Base-by-base conservation (phyloP, 2,329 filamentous ascomycete genomes). In the Cercospora sojina region DNA sequence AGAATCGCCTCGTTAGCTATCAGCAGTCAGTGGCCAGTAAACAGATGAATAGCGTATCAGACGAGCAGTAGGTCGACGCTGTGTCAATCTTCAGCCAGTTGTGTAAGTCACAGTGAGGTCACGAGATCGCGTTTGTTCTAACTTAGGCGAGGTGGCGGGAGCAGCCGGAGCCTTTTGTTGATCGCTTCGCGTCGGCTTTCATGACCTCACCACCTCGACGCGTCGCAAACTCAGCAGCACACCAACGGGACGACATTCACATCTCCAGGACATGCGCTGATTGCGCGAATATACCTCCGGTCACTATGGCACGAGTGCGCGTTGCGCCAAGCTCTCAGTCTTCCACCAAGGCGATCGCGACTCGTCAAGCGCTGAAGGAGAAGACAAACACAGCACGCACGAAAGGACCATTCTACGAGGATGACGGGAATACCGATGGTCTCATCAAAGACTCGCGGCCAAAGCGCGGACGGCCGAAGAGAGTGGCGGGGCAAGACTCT, bases 351-450 rank as follows among this genome's bases (percentile, higher is more conserved):
- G 38, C 59, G 23, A 58, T 71, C 31, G 47, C 66, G 18, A 63
- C 62, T 23, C 68, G 75, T 43, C 70, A 64, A 32, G 74, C 74
- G 47, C 59, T 75, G 65, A 72, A 70, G 57, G 72, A 77, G 66
- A 75, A 74, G 67, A 75, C 75, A 43, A 76, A 75, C 62, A 74
- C 69, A 20, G 64, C 72, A 49, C 68, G 68, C 55, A 57, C 68
- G 13, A 70, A 67, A 18, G 69, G 67, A 49, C 66, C 69, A 18
- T 64, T 65, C 49, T 73, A 73, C 64, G 69, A 70, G 5, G 67
- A 73, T 57, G 71, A 74, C 64, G 71, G 73, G 18, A 67, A 74
- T 38, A 73, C 70, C 0, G 73, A 75, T 25, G 69, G 64, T 8
- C 64, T 75, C 57, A 68, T 76, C 13, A 75, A 74, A 56, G 70